Evolutionary conservation across 192 early-diverging fungal genomes (phyloP), one percentile per base, ranked within the genome.

Genomic region (Coemansia sp.): DNA sequence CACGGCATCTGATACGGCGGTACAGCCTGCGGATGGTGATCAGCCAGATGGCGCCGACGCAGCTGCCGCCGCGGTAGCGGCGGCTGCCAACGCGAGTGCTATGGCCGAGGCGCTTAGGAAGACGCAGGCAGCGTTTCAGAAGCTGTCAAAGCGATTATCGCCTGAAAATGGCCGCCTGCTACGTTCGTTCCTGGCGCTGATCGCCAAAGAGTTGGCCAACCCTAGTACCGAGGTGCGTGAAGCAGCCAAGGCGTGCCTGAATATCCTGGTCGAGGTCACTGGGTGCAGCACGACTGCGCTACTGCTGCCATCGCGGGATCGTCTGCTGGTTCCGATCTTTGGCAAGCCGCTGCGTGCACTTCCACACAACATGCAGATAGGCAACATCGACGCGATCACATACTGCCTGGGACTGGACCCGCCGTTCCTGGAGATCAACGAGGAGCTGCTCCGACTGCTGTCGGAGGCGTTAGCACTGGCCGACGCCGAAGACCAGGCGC

Each of bases 331-430:
- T 4, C 93, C 94, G 4, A 99, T 99, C 46, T 98, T 96, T 69
- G 84, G 92, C 27, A 96, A 97, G 65, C 97, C 97, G 4, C 79
- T 99, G 45, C 87, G 95, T 7, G 94, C 95, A 0, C 80, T 98
- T 23, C 93, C 97, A 0, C 88, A 92, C 68, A 83, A 90, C 39
- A 90, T 97, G 87, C 97, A 98, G 66, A 99, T 99, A 27, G 97
- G 95, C 12, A 86, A 97, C 62, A 97, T 96, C 53, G 97, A 99
- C 55, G 95, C 95, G 3, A 94, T 99, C 44, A 97, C 93, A 0
- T 98, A 95, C 67, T 97, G 94, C 53, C 71, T 99, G 38, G 82
- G 87, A 0, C 70, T 98, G 25, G 77, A 84, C 14, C 94, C 95
- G 41, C 87, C 93, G 3, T 82, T 98, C 48, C 64, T 98, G 17